Evolutionary conservation across 495 filamentous ascomycete species (phyloP), one percentile per base, ranked within the genome.

Genomic region (Penicilliopsis zonata): DNA sequence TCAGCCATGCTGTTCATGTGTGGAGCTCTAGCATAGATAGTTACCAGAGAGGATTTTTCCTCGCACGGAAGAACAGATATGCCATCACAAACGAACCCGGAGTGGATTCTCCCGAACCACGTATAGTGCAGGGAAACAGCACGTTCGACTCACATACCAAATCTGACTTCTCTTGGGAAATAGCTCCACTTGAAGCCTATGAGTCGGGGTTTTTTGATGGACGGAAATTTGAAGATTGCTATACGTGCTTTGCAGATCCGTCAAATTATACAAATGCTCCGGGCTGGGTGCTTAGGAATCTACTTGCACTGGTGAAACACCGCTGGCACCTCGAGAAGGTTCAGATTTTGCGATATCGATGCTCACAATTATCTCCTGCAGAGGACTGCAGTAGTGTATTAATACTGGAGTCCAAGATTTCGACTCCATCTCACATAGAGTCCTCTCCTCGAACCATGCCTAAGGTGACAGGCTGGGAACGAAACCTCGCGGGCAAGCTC

Each of bases 381-480:
- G 74, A 86, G 46, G 73, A 80, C 5, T 74, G 80, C 42, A 94
- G 86, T 49, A 69, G 86, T 30, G 71, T 94, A 16, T 55, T 95
- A 30, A 66, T 69, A 15, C 53, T 96, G 17, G 56, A 71, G 38
- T 71, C 76, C 30, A 72, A 70, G 14, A 36, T 28, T 23, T 43
- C 34, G 8, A 44, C 44, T 18, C 31, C 26, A 53, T 14, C 32
- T 23, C 38, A 50, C 31, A 34, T 36, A 41, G 28, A 46, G 7
- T 50, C 64, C 36, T 39, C 47, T 36, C 38, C 54, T 40, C 40
- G 42, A 4, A 53, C 65, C 23, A 67, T 92, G 66, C 90, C 90
- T 10, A 93, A 86, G 49, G 75, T 87, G 9, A 93, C 85, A 4
- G 90, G 90, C 20, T 98, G 90, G 90, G 90, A 98, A 53, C 78